Evolutionary conservation across 179 eudicot genomes (phyloP), one percentile per base, ranked within the genome.

Genomic region (Silene vulgaris): DNA sequence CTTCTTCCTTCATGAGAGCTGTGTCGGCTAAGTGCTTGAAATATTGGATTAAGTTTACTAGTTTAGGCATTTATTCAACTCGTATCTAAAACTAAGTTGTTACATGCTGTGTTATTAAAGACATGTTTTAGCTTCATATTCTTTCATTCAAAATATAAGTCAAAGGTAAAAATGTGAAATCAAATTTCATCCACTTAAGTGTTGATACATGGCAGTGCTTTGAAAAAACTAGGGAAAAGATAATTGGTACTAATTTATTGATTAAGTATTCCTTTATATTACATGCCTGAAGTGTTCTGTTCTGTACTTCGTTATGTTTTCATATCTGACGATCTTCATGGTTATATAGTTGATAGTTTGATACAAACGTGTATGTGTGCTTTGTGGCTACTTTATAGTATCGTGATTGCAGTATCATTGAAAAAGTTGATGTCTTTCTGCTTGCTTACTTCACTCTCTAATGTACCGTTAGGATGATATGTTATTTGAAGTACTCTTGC

Each of bases 401-500:
- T 62, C 14, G 9, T 62, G 65, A 62, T 62, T 62, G 5, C 28
- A 29, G 69, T 65, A 65, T 67, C 37, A 21, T n/a, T 28, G 29
- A 1, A 8, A 20, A 17, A 6, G 2, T 28, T 37, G 13, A 17
- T 35, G 20, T 52, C 73, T 32, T 69, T 62, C 11, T 48, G 13
- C 37, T 57, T 66, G 30, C 66, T 82, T 69, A 79, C 75, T 20
- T n/a, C 29, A 65, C 13, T 78, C 56, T 40, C 8, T 80, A 20
- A 59, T 84, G 20, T 45, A 70, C 43, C 76, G 66, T 72, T 57
- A 91, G 98, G 99, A 95, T 80, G 97, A 95, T 81, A 71, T 92
- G 81, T 78, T 95, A 70, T 92, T 95, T 82, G 84, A 87, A 85
- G 89, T 90, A 79, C 97, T 92, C 61, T 82, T 95, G 90, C 91